phyloP scores from a whole-genome alignment of 2,329 filamentous ascomycete species.

The Hirsutella rhossiliensis region DNA sequence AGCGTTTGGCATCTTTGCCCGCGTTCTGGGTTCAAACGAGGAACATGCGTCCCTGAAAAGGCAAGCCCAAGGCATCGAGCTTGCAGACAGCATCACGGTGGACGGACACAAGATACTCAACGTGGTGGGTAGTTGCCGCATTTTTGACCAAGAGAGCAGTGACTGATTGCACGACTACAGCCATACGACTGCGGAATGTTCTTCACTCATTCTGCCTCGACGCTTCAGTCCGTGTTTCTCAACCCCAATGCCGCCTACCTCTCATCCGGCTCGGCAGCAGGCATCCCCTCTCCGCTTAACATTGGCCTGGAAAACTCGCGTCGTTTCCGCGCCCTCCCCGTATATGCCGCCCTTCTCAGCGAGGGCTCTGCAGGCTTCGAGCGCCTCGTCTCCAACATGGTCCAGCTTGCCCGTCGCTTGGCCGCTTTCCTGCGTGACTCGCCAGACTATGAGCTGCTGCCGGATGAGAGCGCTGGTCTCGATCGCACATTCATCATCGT shows the following conservation, averaged over 20 bases:
- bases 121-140: constrained; percentile 40
- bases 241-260: constrained; percentile 86
- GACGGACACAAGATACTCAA: constrained; percentile 92
- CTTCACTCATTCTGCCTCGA: constrained; percentile 52
- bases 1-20: constrained; percentile 77
- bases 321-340: constrained; percentile 80
- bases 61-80: constrained; percentile 52
- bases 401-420: constrained; percentile 56
- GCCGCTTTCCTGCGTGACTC: constrained; percentile 50
- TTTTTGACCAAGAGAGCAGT: not conserved
- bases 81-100: constrained; percentile 77
- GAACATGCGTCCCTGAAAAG: constrained; percentile 43
- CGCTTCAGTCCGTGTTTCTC: constrained; percentile 53
- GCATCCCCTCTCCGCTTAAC: constrained; percentile 71
- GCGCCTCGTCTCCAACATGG: constrained; percentile 60
- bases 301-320: constrained; percentile 85
- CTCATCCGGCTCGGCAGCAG: constrained; percentile 22
- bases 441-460: constrained; percentile 54
- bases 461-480: constrained; percentile 30
- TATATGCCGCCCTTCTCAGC: constrained; percentile 67
- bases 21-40: constrained; percentile 43
- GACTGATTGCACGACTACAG: constrained; percentile 18
- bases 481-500: constrained; percentile 52
- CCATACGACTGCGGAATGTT: constrained; percentile 92
- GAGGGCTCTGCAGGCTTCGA: constrained; percentile 61